These are phyloP conservation scores for Murraya paniculata DNA, from an alignment of 345 rosid genomes.

Conservation along the genomic window DNA sequence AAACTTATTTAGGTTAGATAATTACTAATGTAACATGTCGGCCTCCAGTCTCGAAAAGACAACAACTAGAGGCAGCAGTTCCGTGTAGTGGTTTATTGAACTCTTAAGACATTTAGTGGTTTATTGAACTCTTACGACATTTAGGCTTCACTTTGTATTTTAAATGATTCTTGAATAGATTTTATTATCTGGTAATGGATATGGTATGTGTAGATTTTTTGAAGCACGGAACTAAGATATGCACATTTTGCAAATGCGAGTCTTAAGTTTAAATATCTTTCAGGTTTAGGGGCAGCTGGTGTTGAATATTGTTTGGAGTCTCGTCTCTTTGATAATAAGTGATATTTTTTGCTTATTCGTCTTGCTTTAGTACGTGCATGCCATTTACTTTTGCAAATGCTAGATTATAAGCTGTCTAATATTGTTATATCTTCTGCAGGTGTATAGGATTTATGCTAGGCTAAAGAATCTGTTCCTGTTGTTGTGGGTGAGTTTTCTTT, in stretches of 20 bases:
- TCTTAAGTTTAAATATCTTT: too few relatives aligned
- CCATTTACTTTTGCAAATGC: neutral
- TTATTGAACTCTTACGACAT: neutral
- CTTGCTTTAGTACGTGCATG: neutral
- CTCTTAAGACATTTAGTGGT: neutral
- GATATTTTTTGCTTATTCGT: neutral
- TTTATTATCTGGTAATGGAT: neutral
- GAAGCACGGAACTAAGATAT: neutral
- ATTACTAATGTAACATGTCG: neutral
- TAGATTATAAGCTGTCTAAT: conserved; percentile 1
- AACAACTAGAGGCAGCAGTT: neutral
- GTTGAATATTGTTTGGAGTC: neutral
- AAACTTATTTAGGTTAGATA: neutral
- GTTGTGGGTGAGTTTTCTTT: conserved; percentile 6
- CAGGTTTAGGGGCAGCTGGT: neutral
- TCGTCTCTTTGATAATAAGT: neutral
- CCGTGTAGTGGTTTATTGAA: neutral
- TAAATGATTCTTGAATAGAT: neutral
- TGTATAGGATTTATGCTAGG: neutral
- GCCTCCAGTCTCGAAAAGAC: neutral
- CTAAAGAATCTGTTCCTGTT: neutral
- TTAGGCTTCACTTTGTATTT: neutral
- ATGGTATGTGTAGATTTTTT: neutral
- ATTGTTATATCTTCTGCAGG: conserved; percentile 8
- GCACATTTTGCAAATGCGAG: neutral